phyloP scores from a whole-genome alignment of 345 rosid species.

The Rhodamnia rubescens region DNA sequence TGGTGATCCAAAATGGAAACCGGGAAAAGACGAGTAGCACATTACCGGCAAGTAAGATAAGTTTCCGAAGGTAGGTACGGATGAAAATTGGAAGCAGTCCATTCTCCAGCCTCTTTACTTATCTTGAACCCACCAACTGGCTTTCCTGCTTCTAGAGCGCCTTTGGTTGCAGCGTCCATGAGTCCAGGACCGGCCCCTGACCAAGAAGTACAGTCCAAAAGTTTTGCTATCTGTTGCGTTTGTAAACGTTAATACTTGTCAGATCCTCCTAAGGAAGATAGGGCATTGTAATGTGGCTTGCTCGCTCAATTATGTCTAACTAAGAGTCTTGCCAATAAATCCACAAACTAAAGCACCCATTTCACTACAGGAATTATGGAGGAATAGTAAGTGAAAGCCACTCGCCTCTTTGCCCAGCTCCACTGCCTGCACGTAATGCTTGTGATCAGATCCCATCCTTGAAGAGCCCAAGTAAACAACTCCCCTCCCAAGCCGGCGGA shows the following conservation, averaged over 20 bases:
- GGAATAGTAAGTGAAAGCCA: not conserved
- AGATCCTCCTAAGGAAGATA: not conserved
- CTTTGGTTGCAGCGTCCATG: slow-evolving; percentile 85
- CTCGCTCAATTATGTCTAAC: not conserved
- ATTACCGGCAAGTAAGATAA: slow-evolving; percentile 85
- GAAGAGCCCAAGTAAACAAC: slow-evolving; percentile 81
- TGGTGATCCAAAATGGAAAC: not conserved
- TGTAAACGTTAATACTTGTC: not conserved
- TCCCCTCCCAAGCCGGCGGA: slow-evolving; percentile 72
- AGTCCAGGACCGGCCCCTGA: slow-evolving; percentile 96
- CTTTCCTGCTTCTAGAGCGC: slow-evolving; percentile 72
- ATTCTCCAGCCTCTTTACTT: slow-evolving; percentile 78
- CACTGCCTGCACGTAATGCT: slow-evolving; percentile 47
- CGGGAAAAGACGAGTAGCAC: not conserved
- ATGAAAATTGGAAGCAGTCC: slow-evolving; percentile 84
- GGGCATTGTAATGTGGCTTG: not conserved
- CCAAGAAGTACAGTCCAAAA: slow-evolving; percentile 86
- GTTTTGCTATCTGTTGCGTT: slow-evolving; percentile 51
- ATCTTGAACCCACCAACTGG: slow-evolving; percentile 83
- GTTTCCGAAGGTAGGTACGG: slow-evolving; percentile 63
- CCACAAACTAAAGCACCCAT: not conserved
- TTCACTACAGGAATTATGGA: not conserved
- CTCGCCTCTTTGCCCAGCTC: slow-evolving; percentile 71
- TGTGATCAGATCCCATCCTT: slow-evolving; percentile 60
- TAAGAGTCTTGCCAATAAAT: not conserved